Evolutionary conservation across 2,329 filamentous ascomycete species (phyloP).

Genomic region (Pseudocercospora macadamiae): DNA sequence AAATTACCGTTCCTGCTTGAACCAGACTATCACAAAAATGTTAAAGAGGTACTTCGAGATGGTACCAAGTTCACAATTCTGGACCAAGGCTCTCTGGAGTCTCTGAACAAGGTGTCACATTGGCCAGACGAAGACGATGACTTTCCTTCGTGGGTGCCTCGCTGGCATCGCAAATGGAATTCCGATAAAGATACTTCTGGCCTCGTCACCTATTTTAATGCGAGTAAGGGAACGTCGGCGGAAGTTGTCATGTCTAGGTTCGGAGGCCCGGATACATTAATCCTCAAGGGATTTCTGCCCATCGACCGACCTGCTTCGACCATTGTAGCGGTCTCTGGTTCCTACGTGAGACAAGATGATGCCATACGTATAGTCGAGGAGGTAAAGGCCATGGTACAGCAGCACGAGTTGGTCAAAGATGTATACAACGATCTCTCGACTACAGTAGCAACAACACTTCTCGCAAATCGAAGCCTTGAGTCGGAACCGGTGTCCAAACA

Average conservation of each 20-base stretch:
- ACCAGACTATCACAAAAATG: constrained; percentile 1
- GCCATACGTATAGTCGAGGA: neutral
- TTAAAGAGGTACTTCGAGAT: constrained; percentile 1
- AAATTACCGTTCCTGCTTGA: neutral
- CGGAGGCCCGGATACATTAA: neutral
- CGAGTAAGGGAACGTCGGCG: neutral
- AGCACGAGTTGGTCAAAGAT: neutral
- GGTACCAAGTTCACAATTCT: constrained; percentile 2
- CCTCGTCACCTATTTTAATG: neutral
- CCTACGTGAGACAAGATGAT: neutral
- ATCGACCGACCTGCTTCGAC: neutral
- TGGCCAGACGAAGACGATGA: neutral
- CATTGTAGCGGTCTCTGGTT: neutral
- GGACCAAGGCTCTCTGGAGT: neutral
- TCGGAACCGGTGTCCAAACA: neutral
- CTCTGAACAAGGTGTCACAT: constrained; percentile 1
- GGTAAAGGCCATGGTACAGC: neutral
- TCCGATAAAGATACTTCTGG: neutral
- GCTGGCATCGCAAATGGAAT: constrained; percentile 6
- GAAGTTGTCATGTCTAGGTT: constrained; percentile 6
- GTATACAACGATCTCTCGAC: neutral
- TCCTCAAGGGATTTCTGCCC: neutral
- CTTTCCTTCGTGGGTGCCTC: constrained; percentile 3
- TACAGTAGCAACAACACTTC: neutral
- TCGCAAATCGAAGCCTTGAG: constrained; percentile 3